Evolutionary conservation across 2,329 filamentous ascomycete species (phyloP).

Genomic region (Aspergillus candidus): DNA sequence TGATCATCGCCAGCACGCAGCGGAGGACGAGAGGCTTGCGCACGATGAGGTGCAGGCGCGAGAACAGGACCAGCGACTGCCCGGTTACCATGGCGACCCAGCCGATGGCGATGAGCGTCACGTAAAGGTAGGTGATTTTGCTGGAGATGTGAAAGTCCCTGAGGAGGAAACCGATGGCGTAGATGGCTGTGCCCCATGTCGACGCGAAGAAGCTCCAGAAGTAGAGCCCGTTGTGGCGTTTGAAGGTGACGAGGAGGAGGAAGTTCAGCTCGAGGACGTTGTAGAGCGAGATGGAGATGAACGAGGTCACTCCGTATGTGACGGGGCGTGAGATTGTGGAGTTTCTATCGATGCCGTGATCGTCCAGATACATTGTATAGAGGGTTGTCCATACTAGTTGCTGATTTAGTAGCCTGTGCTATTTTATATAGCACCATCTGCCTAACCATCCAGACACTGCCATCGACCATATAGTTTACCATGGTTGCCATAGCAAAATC

Average conservation of each 20-base stretch:
- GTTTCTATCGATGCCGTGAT: too few species aligned
- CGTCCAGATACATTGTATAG: too few species aligned
- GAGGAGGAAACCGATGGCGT: constrained; percentile 2
- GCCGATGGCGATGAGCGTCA: constrained; percentile 32
- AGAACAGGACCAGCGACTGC: constrained; percentile 42
- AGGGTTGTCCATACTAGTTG: too few species aligned
- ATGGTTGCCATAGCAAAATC: too few species aligned
- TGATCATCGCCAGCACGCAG: constrained; percentile 36
- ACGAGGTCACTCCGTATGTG: too few species aligned
- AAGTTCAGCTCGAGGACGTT: background rate
- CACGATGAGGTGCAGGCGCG: constrained; percentile 39
- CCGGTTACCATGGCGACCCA: constrained; percentile 40
- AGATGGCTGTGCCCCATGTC: background rate
- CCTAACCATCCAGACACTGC: too few species aligned
- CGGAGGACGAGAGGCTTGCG: constrained; percentile 25
- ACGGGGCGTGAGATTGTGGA: too few species aligned
- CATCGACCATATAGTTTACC: too few species aligned
- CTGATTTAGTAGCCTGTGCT: too few species aligned
- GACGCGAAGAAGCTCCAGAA: constrained; percentile 5
- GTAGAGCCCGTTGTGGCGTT: constrained; percentile 1
- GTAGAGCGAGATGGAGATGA: too few species aligned
- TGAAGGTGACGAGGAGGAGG: constrained; percentile 3
- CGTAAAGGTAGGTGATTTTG: constrained; percentile 19
- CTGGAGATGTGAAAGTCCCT: too few species aligned
- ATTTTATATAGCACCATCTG: too few species aligned